phyloP scores from a whole-genome alignment of 768 basidiomycete species.

The Botryobasidium botryosum region DNA sequence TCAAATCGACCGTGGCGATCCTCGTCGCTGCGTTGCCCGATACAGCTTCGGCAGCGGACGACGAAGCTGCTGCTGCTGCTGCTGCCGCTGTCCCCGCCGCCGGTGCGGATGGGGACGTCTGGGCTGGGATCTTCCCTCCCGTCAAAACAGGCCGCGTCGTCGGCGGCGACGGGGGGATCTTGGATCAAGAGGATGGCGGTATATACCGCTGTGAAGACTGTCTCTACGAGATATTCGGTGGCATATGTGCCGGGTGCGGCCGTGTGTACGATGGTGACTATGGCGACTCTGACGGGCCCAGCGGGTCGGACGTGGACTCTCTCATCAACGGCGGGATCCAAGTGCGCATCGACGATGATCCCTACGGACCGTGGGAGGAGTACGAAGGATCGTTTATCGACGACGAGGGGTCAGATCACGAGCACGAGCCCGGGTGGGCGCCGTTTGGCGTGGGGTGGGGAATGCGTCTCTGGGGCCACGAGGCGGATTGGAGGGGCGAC shows the following conservation, averaged over 20 bases:
- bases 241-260: slow-evolving; percentile 43
- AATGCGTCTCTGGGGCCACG: neutral
- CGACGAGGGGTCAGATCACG: too few species aligned
- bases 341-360: neutral
- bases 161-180: slow-evolving; percentile 28
- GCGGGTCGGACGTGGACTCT: neutral
- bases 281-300: slow-evolving; percentile 1
- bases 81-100: slow-evolving; percentile 6
- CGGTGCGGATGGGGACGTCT: slow-evolving; percentile 33
- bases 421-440: neutral
- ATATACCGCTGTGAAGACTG: slow-evolving; percentile 64
- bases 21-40: slow-evolving; percentile 37
- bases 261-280: slow-evolving; percentile 18
- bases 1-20: slow-evolving; percentile 30
- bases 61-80: neutral
- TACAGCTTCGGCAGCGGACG: slow-evolving; percentile 13
- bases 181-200: slow-evolving; percentile 57
- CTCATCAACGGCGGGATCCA: neutral
- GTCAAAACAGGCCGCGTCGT: neutral
- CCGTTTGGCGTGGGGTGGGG: neutral
- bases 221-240: slow-evolving; percentile 62
- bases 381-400: slow-evolving; percentile 1
- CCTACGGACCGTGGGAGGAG: neutral
- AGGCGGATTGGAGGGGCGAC: neutral
- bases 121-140: slow-evolving; percentile 42